Base-by-base conservation (phyloP, 139 green algal genomes). In the Nannochloris sp. region DNA sequence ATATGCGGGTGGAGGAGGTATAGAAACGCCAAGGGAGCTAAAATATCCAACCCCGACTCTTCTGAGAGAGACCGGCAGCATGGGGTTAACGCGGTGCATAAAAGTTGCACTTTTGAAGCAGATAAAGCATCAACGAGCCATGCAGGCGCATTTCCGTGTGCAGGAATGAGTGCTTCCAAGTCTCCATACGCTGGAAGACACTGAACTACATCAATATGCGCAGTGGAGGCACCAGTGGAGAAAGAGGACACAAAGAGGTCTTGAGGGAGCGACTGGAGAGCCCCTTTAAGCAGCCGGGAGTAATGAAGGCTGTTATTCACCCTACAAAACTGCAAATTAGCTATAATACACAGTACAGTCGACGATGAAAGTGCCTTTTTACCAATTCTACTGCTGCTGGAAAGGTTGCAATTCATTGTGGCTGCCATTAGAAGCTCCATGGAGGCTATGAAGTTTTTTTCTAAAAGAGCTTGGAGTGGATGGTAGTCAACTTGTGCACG, bases 241-340 rank as follows among this genome's bases (percentile, higher is more conserved):
- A 19, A 51, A 19, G 42, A 19, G 42, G n/a, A n/a, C n/a, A n/a
- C n/a, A n/a, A n/a, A n/a, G n/a, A 19, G 15, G 4, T 56, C 57
- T 30, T 9, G 8, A 6, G 19, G 62, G 37, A 46, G 32, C 34
- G 66, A 56, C 19, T 61, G 32, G 27, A 81, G 51, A 15, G 42
- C 58, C 0, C 27, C 48, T 13, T 67, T 37, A 38, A 80, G 62
- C 48, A 82, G 58, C 13, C 37, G 31, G 25, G 58, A 45, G 27
- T 72, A 71, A 65, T 45, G 14, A 37, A 48, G 35, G 44, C 38
- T 24, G 25, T 6, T 5, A 68, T 46, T n/a, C n/a, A n/a, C n/a
- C 27, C 66, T 57, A 44, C 71, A 76, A 46, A 82, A 82, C 38
- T 81, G 75, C 13, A 81, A 36, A 54, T 70, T 45, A 5, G 66